These are phyloP conservation scores for Biscogniauxia sp. DNA, from an alignment of 2,329 filamentous ascomycete species.

Conservation along the genomic window DNA sequence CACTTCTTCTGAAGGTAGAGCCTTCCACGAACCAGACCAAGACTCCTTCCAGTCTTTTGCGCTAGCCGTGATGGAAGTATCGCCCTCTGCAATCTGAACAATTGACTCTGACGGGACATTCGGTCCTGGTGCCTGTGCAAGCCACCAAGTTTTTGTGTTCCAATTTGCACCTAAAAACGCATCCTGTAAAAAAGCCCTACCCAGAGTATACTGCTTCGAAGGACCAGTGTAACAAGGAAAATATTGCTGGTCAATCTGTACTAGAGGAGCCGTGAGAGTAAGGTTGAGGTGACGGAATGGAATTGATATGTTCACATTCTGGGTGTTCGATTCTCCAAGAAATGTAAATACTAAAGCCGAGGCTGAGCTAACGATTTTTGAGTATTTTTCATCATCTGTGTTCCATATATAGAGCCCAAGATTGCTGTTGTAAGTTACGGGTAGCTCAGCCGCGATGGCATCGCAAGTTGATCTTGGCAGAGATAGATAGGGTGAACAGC, in stretches of 20 bases:
- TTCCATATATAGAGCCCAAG: conserved; percentile 44
- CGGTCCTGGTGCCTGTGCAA: conserved; percentile 42
- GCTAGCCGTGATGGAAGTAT: conserved; percentile 23
- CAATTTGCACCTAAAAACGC: conserved; percentile 44
- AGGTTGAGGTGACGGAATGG: conserved; percentile 40
- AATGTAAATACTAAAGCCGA: conserved; percentile 42
- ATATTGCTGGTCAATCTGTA: conserved; percentile 34
- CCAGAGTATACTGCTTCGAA: conserved; percentile 34
- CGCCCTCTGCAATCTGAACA: conserved; percentile 17
- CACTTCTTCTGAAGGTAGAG: conserved; percentile 22
- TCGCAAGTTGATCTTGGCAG: conserved; percentile 41
- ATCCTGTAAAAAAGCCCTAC: conserved; percentile 46
- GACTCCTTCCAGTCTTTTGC: conserved; percentile 33
- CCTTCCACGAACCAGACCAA: conserved; percentile 32
- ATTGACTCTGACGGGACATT: conserved; percentile 25
- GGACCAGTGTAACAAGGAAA: conserved; percentile 40
- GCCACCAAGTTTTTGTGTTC: conserved; percentile 34
- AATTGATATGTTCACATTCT: conserved; percentile 41
- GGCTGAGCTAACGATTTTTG: conserved; percentile 39
- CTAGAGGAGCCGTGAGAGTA: conserved; percentile 38
- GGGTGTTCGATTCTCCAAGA: conserved; percentile 27
- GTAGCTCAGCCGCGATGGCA: conserved; percentile 36
- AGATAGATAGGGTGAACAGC: conserved; percentile 40
- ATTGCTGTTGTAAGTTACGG: conserved; percentile 34
- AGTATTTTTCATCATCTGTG: conserved; percentile 32